Base-by-base conservation (phyloP, 495 filamentous ascomycete species). In the Penicillium argentinense region DNA sequence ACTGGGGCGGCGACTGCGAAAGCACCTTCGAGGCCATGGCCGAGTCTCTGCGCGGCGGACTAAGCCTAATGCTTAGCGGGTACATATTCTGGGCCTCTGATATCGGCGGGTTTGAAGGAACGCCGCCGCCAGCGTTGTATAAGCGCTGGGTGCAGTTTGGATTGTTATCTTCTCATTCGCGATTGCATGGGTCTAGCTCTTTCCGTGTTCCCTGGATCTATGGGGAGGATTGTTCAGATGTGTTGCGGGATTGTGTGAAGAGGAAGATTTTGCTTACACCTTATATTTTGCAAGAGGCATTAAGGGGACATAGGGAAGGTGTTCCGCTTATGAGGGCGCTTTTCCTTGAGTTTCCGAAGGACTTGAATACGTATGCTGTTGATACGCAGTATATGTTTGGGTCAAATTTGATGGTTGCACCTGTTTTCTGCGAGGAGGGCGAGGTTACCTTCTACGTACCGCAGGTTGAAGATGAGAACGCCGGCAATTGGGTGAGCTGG, bases 141-240 rank as follows among this genome's bases (percentile, higher is more conserved):
- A 89, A 88, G 62, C 79, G 85, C 25, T 89, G 85, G 85, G 83
- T 88, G 5, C 83, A 84, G 4, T 86, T 87, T 49, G 84, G 85
- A 0, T 73, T 88, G 0, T 59, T 89, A 11, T 86, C 81, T 52
- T 80, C 78, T 0, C 84, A 87, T 60, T 83, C 78, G 26, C 78
- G 84, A 3, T 70, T 89, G 3, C 84, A 87, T 60, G 85, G 85
- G 1, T 67, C 64, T n/a, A 78, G 74, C 19, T 82, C 79, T 9
- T 88, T 85, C 67, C 81, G 83, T 19, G 84, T 87, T 8, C 85
- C 84, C 18, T 88, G 85, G 85, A 76, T 80, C 14, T 81, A 87
- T 51, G 85, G 85, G 44, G 64, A 81, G 47, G 79, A 85, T 45
- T 83, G 79, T 53, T 76, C 75, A 7, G 71, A 68, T 28, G 79